Evolutionary conservation across 768 basidiomycete genomes (phyloP).

Genomic region (Xanthoconium purpureum): DNA sequence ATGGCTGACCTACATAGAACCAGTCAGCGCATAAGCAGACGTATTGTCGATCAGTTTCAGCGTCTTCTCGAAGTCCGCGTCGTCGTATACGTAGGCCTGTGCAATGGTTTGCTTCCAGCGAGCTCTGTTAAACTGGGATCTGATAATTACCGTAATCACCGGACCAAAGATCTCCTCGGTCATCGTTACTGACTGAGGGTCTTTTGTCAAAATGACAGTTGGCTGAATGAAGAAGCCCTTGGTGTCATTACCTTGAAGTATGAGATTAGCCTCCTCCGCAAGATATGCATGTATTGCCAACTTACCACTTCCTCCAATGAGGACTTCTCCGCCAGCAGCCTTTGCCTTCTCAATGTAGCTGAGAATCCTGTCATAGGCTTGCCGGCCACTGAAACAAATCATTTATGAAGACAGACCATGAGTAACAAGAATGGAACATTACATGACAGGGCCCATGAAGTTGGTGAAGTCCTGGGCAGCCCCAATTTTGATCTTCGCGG

Average conservation of each 20-base stretch:
- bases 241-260: constrained; percentile 68
- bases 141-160: constrained; percentile 72
- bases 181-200: constrained; percentile 87
- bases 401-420: not conserved
- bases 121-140: not conserved
- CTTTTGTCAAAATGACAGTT: constrained; percentile 89
- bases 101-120: not conserved
- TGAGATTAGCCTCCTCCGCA: not conserved
- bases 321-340: constrained; percentile 82
- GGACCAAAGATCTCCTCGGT: constrained; percentile 97
- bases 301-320: constrained; percentile 79
- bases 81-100: constrained; percentile 85
- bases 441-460: constrained; percentile 99
- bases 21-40: constrained; percentile 90
- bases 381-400: constrained; percentile 53
- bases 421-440: constrained; percentile 12
- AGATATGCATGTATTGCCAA: not conserved
- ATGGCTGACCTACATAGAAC: constrained; percentile 67
- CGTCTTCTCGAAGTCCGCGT: constrained; percentile 81
- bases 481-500: constrained; percentile 85
- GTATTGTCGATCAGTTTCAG: constrained; percentile 84
- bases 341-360: constrained; percentile 85
- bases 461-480: constrained; percentile 68
- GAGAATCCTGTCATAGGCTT: constrained; percentile 86
- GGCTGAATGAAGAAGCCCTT: constrained; percentile 94